Evolutionary conservation across 768 basidiomycete species (phyloP).

Genomic region (Rhodotorula kratochvilovae): DNA sequence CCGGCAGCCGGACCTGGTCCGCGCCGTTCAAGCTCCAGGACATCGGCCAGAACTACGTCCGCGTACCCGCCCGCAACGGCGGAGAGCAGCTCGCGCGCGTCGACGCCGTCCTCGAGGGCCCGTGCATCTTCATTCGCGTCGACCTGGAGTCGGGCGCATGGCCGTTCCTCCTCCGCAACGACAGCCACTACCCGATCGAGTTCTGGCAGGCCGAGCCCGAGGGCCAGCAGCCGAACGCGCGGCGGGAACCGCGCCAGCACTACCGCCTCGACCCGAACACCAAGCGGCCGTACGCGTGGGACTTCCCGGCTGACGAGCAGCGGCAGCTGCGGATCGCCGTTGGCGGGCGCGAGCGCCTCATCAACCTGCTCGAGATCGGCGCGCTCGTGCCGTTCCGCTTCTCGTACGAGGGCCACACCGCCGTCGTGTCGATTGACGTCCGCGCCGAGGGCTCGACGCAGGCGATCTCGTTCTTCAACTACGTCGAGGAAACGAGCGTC

Average conservation of each 20-base stretch:
- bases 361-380: constrained; percentile 96
- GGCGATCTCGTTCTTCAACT: constrained; percentile 77
- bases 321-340: constrained; percentile 69
- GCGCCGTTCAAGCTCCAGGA: constrained; percentile 86
- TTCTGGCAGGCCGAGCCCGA: constrained; percentile 61
- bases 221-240: not conserved
- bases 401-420: constrained; percentile 51
- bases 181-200: constrained; percentile 65
- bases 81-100: constrained; percentile 60
- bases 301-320: constrained; percentile 74
- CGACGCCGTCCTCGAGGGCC: constrained; percentile 75
- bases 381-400: constrained; percentile 84
- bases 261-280: constrained; percentile 62
- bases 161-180: constrained; percentile 89
- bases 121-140: constrained; percentile 82
- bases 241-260: constrained; percentile 9
- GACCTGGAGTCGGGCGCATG: constrained; percentile 64
- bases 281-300: constrained; percentile 78
- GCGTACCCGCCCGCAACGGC: constrained; percentile 52
- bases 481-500: constrained; percentile 74
- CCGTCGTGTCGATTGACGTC: constrained; percentile 75
- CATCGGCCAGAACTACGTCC: constrained; percentile 76
- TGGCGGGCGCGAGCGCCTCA: constrained; percentile 59
- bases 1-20: constrained; percentile 84
- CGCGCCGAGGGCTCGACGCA: constrained; percentile 82